A percentile compares a stretch with the other conserved stretches of the same genome.
Evolutionary conservation across 2,329 filamentous ascomycete species (phyloP).

Genomic region (Verticillium nubilum): DNA sequence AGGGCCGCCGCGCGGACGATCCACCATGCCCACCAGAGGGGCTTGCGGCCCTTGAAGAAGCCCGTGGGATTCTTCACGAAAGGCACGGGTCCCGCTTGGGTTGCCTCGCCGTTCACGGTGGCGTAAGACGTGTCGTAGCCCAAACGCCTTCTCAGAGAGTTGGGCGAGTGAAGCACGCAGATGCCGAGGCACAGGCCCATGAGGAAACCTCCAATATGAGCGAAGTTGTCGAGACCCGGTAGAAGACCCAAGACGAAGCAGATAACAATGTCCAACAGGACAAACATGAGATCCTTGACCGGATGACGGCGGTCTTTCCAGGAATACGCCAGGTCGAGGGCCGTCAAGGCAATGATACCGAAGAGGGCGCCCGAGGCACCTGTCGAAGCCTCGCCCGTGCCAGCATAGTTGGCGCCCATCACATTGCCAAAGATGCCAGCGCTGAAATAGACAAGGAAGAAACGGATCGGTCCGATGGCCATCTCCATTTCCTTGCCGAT

Average conservation of each 20-base stretch:
- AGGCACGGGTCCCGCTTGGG: conserved; percentile 38
- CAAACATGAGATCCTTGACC: conserved; percentile 78
- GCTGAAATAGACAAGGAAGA: conserved; percentile 82
- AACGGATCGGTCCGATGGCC: conserved; percentile 81
- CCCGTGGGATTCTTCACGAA: conserved; percentile 60
- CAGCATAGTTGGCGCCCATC: conserved; percentile 88
- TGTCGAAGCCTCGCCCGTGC: conserved; percentile 72
- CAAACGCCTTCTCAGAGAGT: conserved; percentile 68
- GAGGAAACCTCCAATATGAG: conserved; percentile 91
- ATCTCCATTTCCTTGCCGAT: conserved; percentile 90
- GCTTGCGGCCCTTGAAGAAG: conserved; percentile 90
- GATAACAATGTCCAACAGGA: conserved; percentile 78
- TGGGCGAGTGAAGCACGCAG: conserved; percentile 83
- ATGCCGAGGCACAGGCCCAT: conserved; percentile 87
- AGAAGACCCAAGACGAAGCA: conserved; percentile 89
- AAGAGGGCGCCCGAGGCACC: conserved; percentile 90
- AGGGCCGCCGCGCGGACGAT: conserved; percentile 73
- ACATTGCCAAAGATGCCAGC: conserved; percentile 95
- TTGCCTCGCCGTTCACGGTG: conserved; percentile 50
- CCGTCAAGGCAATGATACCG: conserved; percentile 79
- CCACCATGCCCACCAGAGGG: conserved; percentile 98
- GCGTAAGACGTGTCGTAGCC: conserved; percentile 68
- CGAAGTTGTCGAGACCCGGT: conserved; percentile 93
- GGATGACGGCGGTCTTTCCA: conserved; percentile 78
- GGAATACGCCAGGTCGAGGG: conserved; percentile 88